Conservation (phyloP, 2,329 filamentous ascomycete species). For the Myriosclerotinia curreyana region DNA sequence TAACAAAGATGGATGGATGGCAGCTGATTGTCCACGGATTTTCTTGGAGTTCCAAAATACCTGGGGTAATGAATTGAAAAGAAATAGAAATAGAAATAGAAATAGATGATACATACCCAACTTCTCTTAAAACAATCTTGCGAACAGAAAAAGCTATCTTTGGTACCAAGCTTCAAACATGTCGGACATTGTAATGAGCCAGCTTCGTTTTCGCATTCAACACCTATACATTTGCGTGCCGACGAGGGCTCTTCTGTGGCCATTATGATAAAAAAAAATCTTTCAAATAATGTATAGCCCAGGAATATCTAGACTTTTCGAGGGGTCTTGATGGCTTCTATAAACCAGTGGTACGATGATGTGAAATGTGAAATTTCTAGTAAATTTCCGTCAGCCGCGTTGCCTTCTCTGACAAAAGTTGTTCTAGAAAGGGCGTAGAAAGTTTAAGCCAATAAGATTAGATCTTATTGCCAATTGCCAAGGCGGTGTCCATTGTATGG, state of each 20-base stretch:
- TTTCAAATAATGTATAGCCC: background rate
- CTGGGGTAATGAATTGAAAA: background rate
- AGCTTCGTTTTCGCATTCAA: slow-evolving; percentile 83
- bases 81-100: background rate
- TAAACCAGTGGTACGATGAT: background rate
- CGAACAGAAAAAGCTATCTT: slow-evolving; percentile 94
- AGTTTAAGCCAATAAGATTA: background rate
- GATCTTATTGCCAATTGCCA: background rate
- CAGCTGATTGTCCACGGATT: background rate
- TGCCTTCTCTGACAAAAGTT: background rate
- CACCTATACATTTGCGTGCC: slow-evolving; percentile 73
- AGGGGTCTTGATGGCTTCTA: background rate
- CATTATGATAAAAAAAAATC: slow-evolving; percentile 27
- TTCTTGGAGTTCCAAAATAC: background rate
- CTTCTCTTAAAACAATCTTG: slow-evolving; percentile 99
- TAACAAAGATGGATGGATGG: no score
- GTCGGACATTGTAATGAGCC: slow-evolving; percentile 88
- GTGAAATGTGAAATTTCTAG: slow-evolving; percentile 2
- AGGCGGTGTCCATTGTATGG: background rate
- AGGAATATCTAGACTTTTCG: background rate
- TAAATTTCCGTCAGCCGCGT: slow-evolving; percentile 1
- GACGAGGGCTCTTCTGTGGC: slow-evolving; percentile 45
- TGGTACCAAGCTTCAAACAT: slow-evolving; percentile 81
- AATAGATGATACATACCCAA: slow-evolving; percentile 65
- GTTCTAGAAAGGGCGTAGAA: slow-evolving; percentile 11